Evolutionary conservation across 345 rosid genomes (phyloP), one percentile per base, ranked within the genome.

Genomic region (Chamaenerion angustifolium): DNA sequence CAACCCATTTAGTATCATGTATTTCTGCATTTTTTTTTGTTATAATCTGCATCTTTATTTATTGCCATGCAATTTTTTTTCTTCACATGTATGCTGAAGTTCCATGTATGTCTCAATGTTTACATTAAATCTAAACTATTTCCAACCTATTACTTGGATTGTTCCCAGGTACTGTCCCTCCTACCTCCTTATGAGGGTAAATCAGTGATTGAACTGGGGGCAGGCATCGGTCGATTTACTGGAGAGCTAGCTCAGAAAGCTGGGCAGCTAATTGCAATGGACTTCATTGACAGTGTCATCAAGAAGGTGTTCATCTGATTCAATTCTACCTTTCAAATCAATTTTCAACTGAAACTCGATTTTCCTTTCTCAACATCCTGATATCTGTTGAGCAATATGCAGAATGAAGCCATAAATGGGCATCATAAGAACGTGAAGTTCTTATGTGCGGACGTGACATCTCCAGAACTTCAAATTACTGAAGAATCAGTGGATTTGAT

Each of bases 151-250:
- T 31, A 31, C 37, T 1, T 50, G 54, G 6, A 14, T 31, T 35
- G 16, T 12, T 61, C 16, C 12, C 19, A 92, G 95, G 81, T 92
- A 40, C 90, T 87, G 58, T 72, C 94, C 61, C 69, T 82, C 25
- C 95, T 92, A 52, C 98, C 98, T 46, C 49, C 78, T 2, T 78
- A 69, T 23, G 84, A 82, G 47, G 88, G 90, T 11, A 88, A 84
- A 58, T 43, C 80, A 5, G 75, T 92, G 58, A 55, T 92, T 58
- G 99, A 92, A 65, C 71, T 88, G 48, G 99, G 99, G 61, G 99
- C 96, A 56, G 99, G 95, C 18, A 85, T 82, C 57, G 99, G 96
- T 49, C 85, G 99, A 52, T 88, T 88, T 71, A 92, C 96, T 21
- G 71, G 86, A 21, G 88, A 88, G 46, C 62, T 92, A 59, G 99